phyloP scores from a whole-genome alignment of 1,139 yeast genomes.

The Sugiyamaella neomexicana region DNA sequence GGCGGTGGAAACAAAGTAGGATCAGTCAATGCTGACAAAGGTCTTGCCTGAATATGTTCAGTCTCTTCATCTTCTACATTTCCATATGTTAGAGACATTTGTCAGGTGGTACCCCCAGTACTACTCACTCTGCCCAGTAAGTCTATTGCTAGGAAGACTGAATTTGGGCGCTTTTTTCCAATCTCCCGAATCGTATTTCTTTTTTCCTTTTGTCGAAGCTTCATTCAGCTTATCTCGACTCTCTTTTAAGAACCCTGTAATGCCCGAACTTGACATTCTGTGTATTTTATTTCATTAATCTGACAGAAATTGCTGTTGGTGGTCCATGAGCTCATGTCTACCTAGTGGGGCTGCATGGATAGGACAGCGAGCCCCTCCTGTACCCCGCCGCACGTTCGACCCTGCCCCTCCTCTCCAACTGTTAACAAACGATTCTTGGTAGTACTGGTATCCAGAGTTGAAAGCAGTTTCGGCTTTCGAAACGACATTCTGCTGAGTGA shows the following conservation, averaged over 20 bases:
- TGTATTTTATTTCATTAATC: too few relatives aligned
- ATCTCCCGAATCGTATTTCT: constrained; percentile 22
- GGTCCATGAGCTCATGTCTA: too few relatives aligned
- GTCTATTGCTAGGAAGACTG: constrained; percentile 8
- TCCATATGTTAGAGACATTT: background rate
- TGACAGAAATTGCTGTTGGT: too few relatives aligned
- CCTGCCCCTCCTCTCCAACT: background rate
- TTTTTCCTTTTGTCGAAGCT: constrained; percentile 24
- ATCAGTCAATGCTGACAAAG: constrained; percentile 42
- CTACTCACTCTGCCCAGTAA: constrained; percentile 1
- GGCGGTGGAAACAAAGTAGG: constrained; percentile 55
- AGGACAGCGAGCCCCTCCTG: background rate
- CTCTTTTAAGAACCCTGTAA: constrained; percentile 25
- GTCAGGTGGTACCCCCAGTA: constrained; percentile 2
- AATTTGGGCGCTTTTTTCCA: constrained; percentile 25
- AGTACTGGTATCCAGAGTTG: too few relatives aligned
- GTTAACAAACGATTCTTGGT: too few relatives aligned
- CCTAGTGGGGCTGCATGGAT: background rate
- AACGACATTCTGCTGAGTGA: too few relatives aligned
- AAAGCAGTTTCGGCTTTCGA: too few relatives aligned
- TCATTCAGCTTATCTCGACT: constrained; percentile 26
- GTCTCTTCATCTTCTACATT: constrained; percentile 21
- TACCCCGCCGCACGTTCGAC: background rate
- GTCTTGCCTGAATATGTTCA: constrained; percentile 34
- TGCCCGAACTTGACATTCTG: constrained; percentile 15